These are phyloP conservation scores for Lophiostoma macrostomum DNA, from an alignment of 495 filamentous ascomycete genomes.

Conservation along the genomic window DNA sequence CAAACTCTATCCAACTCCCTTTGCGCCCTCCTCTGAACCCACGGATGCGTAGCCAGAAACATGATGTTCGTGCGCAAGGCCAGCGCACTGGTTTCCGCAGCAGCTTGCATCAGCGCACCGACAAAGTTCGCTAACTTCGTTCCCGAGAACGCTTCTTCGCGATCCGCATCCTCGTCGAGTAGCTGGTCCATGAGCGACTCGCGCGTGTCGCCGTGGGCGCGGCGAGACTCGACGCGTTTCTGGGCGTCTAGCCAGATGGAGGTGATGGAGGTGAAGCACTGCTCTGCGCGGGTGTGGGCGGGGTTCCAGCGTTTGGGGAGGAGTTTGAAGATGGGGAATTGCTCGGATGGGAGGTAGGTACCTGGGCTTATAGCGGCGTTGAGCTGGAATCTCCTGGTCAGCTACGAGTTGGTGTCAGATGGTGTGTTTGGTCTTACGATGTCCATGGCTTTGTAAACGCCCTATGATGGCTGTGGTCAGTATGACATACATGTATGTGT, in stretches of 20 bases:
- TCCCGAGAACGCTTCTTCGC: conserved; percentile 1
- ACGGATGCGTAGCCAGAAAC: conserved; percentile 18
- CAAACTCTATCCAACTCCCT: conserved; percentile 33
- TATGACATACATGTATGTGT: background rate
- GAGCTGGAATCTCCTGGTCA: background rate
- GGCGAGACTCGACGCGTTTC: conserved; percentile 4
- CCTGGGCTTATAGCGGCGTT: conserved; percentile 13
- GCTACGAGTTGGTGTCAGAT: background rate
- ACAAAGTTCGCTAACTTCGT: conserved; percentile 14
- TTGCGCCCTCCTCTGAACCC: conserved; percentile 35
- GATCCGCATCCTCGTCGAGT: background rate
- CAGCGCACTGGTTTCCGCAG: conserved; percentile 13
- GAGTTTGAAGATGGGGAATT: conserved; percentile 24
- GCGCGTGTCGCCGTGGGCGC: conserved; percentile 15
- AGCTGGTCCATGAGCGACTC: conserved; percentile 13
- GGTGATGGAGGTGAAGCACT: background rate
- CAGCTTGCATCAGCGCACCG: conserved; percentile 11
- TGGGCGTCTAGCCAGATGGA: conserved; percentile 7
- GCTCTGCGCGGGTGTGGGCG: background rate
- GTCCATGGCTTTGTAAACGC: conserved; percentile 22
- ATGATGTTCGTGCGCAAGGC: conserved; percentile 14
- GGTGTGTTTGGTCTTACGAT: conserved; percentile 2
- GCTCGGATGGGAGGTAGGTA: conserved; percentile 8
- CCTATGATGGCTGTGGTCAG: conserved; percentile 10
- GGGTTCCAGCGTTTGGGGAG: conserved; percentile 6